Conservation (phyloP, 2,329 filamentous ascomycete genomes). For the Penicillium sp. region DNA sequence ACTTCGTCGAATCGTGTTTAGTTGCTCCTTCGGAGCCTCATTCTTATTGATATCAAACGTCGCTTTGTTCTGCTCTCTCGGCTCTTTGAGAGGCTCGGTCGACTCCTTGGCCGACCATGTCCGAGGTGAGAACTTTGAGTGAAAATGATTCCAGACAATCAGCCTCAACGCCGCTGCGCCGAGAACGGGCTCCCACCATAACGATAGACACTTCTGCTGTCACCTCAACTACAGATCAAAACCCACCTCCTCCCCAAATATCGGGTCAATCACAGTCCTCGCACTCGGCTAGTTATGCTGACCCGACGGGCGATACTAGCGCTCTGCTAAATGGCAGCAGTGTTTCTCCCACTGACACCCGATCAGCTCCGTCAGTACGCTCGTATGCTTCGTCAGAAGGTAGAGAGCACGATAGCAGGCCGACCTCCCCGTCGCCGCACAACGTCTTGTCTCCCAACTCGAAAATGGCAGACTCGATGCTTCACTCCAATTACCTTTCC, state of each 20-base stretch:
- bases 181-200: conserved; percentile 58
- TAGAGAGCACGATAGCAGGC: conserved; percentile 59
- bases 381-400: conserved; percentile 64
- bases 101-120: conserved; percentile 35
- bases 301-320: conserved; percentile 34
- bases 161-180: conserved; percentile 39
- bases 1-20: conserved; percentile 15
- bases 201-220: conserved; percentile 63
- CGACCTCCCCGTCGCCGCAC: conserved; percentile 70
- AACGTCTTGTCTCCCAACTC: conserved; percentile 68
- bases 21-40: conserved; percentile 28
- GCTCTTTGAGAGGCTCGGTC: conserved; percentile 16
- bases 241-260: conserved; percentile 39
- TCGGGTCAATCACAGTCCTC: conserved; percentile 42
- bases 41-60: conserved; percentile 28
- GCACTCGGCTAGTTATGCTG: conserved; percentile 42
- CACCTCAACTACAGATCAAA: conserved; percentile 43
- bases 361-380: conserved; percentile 58
- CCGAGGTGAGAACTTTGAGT: conserved; percentile 30
- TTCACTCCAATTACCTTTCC: conserved; percentile 62
- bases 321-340: conserved; percentile 36
- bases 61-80: conserved; percentile 18
- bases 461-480: conserved; percentile 55
- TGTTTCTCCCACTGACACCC: conserved; percentile 55
- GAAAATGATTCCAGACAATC: conserved; percentile 34